Evolutionary conservation across 768 basidiomycete genomes (phyloP), one percentile per base, ranked within the genome.

Genomic region (Xerocomellus intermedius): DNA sequence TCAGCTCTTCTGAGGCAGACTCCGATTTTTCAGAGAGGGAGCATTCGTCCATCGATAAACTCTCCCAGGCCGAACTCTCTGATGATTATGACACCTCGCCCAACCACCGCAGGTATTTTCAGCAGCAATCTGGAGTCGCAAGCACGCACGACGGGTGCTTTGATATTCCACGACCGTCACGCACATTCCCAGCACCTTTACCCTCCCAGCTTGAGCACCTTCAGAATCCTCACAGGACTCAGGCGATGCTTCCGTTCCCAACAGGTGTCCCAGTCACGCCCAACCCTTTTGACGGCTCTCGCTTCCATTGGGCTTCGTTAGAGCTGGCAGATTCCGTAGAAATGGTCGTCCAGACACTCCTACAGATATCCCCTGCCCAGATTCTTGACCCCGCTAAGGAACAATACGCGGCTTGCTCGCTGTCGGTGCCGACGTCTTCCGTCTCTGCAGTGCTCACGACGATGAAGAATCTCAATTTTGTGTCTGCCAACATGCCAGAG

Each of bases 321-420:
- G 94, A 98, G 71, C 79, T 97, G 14, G 93, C 95, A 13, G 95
- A 97, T 71, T 87, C 88, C 12, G 83, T 94, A 13, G 94, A 97
- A 74, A 83, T 89, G 75, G 84, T 91, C 55, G 87, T 96, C 37
- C 93, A 97, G 69, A 95, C 91, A 2, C 82, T 98, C 61, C 80
- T 97, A 3, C 93, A 95, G 64, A 79, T 97, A 59, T 91, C 91
- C 0, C 94, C 94, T 4, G 83, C 89, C 0, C 95, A 98, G 70
- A 75, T 97, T 19, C 80, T 97, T 43, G 94, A 97, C 67, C 84
- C 90, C n/a, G 86, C 89, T 3, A 95, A 91, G 70, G 94, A 98
- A 66, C 94, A 94, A 67, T 89, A 94, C 65, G 89, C 94, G 2
- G 88, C 91, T 24, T 96, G 91, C 69, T 82, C 93, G 2, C 72